Conservation (phyloP, 345 rosid genomes). For the Pistacia atlantica region DNA sequence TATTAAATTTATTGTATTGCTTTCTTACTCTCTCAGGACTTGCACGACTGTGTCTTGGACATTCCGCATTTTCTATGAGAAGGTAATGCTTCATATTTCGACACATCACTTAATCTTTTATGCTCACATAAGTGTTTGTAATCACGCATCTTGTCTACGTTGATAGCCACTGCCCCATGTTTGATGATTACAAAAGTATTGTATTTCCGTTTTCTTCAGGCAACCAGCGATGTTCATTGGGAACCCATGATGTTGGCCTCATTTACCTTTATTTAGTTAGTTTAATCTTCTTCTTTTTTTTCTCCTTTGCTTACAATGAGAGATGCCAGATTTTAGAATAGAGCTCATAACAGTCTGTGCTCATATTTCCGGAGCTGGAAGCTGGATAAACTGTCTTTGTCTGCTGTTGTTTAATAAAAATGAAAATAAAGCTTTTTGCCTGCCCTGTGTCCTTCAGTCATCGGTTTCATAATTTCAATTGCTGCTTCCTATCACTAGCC, state of each 20-base stretch:
- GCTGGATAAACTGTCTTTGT: background rate
- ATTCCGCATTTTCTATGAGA: conserved; percentile 89
- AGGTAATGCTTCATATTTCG: conserved; percentile 46
- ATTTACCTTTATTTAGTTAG: conserved; percentile 1
- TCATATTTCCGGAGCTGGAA: background rate
- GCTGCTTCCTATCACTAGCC: background rate
- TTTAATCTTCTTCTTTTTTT: background rate
- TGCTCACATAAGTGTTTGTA: conserved; percentile 1
- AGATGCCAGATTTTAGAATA: background rate
- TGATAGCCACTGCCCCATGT: background rate
- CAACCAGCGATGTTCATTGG: background rate
- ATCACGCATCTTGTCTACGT: background rate
- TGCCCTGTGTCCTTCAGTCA: background rate
- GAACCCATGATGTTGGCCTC: background rate
- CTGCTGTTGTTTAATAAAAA: background rate
- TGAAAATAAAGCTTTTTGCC: conserved; percentile 3
- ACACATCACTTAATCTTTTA: background rate
- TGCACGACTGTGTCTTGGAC: conserved; percentile 94
- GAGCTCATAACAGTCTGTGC: background rate
- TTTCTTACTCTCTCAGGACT: conserved; percentile 55
- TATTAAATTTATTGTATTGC: conserved; percentile 9
- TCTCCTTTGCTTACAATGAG: background rate
- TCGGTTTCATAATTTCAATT: background rate
- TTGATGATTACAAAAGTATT: background rate
- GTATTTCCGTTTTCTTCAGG: background rate